phyloP scores from a whole-genome alignment of 768 basidiomycete genomes.

The Russula sp. region DNA sequence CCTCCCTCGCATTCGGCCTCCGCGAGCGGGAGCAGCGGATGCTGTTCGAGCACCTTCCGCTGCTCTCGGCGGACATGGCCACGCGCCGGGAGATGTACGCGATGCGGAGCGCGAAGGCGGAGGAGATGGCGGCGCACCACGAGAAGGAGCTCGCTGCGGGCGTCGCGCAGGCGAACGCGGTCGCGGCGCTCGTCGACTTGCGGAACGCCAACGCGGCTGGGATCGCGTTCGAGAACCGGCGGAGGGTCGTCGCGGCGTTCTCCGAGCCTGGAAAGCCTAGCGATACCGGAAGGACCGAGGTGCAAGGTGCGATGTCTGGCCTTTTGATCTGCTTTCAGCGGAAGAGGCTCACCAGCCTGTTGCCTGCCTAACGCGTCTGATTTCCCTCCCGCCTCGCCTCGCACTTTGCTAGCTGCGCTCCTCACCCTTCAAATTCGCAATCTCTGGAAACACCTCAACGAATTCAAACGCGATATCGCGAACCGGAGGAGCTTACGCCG shows the following conservation, averaged over 20 bases:
- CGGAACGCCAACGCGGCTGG: slow-evolving; percentile 82
- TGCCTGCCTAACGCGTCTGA: background rate
- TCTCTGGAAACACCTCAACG: slow-evolving; percentile 65
- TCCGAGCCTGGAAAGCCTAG: slow-evolving; percentile 59
- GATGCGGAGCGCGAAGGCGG: background rate
- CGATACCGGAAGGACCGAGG: slow-evolving; percentile 80
- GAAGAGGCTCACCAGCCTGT: background rate
- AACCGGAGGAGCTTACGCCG: slow-evolving; percentile 71
- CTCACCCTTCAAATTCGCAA: slow-evolving; percentile 82
- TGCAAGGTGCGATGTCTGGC: slow-evolving; percentile 62
- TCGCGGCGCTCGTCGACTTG: slow-evolving; percentile 74
- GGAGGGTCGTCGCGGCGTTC: slow-evolving; percentile 73
- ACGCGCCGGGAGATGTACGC: slow-evolving; percentile 3
- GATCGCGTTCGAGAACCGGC: slow-evolving; percentile 82
- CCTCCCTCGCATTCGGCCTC: slow-evolving; percentile 61
- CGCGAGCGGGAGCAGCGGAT: slow-evolving; percentile 48
- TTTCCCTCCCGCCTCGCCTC: background rate
- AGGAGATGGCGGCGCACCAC: slow-evolving; percentile 12
- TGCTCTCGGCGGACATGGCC: slow-evolving; percentile 36
- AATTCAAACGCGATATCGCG: slow-evolving; percentile 65
- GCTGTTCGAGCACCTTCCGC: slow-evolving; percentile 64
- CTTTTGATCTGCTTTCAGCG: too few species aligned
- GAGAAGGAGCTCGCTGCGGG: slow-evolving; percentile 33
- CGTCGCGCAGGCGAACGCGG: slow-evolving; percentile 42
- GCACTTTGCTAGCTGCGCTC: slow-evolving; percentile 58